A percentile compares a stretch with the other conserved stretches of the same genome.
Evolutionary conservation across 2,329 filamentous ascomycete species (phyloP).

Genomic region (Xylaria sp.): DNA sequence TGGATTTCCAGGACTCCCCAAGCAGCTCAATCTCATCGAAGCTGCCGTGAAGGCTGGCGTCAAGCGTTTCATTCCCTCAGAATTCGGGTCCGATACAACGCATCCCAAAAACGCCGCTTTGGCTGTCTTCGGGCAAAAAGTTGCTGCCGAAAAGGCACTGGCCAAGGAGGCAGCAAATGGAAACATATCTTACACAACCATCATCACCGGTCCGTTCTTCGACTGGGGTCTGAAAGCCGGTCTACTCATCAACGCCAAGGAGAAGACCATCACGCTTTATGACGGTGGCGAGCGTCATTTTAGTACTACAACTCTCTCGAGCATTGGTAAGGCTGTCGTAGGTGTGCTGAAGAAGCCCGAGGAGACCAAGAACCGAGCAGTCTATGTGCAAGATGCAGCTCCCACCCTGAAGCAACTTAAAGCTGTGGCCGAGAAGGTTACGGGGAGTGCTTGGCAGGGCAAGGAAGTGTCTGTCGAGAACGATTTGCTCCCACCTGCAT

Average conservation of each 20-base stretch:
- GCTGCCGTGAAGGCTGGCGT: slow-evolving; percentile 65
- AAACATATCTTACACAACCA: slow-evolving; percentile 35
- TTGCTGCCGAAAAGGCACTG: slow-evolving; percentile 54
- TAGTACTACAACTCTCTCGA: slow-evolving; percentile 57
- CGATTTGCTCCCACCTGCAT: slow-evolving; percentile 45
- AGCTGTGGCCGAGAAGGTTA: slow-evolving; percentile 40
- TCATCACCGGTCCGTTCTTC: slow-evolving; percentile 54
- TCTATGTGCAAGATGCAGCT: slow-evolving; percentile 51
- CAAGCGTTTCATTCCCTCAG: slow-evolving; percentile 69
- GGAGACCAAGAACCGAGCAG: slow-evolving; percentile 61
- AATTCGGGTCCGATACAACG: slow-evolving; percentile 60
- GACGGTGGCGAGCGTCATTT: slow-evolving; percentile 60
- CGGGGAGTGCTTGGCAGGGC: slow-evolving; percentile 42
- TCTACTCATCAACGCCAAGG: slow-evolving; percentile 35
- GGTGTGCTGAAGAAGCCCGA: slow-evolving; percentile 57
- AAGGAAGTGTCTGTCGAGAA: slow-evolving; percentile 42
- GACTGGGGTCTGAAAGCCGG: slow-evolving; percentile 40
- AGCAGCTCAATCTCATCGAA: slow-evolving; percentile 63
- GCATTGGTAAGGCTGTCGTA: slow-evolving; percentile 59
- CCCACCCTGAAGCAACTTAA: slow-evolving; percentile 63
- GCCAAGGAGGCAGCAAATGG: slow-evolving; percentile 53
- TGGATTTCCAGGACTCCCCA: slow-evolving; percentile 6
- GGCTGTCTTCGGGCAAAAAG: slow-evolving; percentile 63
- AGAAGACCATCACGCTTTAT: slow-evolving; percentile 54
- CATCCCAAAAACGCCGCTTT: slow-evolving; percentile 53